Base-by-base conservation (phyloP, 2,329 filamentous ascomycete genomes). In the Fusarium nurragi region DNA sequence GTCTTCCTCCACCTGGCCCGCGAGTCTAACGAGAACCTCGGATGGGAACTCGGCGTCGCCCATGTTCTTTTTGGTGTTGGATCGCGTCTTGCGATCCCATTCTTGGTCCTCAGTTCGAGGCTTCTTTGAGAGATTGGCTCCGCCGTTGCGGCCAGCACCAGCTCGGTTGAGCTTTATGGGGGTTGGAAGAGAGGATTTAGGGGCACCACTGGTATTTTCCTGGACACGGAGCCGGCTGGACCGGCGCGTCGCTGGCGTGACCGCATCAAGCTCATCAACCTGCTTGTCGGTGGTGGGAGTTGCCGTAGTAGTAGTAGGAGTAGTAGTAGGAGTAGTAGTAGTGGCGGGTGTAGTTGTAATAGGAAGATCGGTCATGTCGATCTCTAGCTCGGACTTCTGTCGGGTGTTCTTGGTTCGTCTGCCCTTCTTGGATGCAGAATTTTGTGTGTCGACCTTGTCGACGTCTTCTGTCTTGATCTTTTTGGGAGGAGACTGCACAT, bases 51-150 rank as follows among this genome's bases (percentile, higher is more conserved):
- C 74, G 16, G 77, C 71, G 38, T 73, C 70, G 21, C 75, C 76
- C 71, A 66, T 76, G 65, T 78, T 78, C 60, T 62, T 73, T 52
- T 64, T 69, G 47, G 77, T 78, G 60, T 78, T 78, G 47, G 60
- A 53, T 21, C 73, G 72, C 8, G 77, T 78, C 64, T 75, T 73
- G 28, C 72, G 66, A 5, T 67, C 72, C 46, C 76, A 54, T 36
- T 77, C 74, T 38, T 77, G 74, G 43, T 77, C 73, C 39, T 74
- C 71, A 37, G 59, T 74, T 19, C 73, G 52, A 50, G 53, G 26
- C 54, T 57, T 57, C 55, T 57, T 57, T 13, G 72, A 23, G 73
- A 68, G 23, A 50, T 68, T 7, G 68, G 55, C 41, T 12, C 63
- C 67, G 13, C 54, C 52, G 19, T 58, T 72, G 11, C 71, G 65